Base-by-base conservation (phyloP, 2,329 filamentous ascomycete genomes). In the Pestalotiopsis sp. region DNA sequence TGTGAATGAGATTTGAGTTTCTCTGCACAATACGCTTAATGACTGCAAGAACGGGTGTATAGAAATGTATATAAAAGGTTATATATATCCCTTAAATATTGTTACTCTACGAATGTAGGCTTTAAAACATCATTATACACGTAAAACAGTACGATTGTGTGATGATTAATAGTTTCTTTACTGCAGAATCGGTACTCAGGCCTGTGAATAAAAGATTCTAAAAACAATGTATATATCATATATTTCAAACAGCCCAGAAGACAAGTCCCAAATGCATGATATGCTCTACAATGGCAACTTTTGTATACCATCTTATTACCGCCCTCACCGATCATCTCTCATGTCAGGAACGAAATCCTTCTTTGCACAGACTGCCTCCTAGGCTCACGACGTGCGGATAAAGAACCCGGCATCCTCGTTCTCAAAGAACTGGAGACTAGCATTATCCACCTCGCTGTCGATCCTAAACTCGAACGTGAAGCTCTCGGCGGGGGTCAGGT, bases 351-450 rank as follows among this genome's bases (percentile, higher is more conserved):
- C 6, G 17, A 45, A 2, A 52, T 20, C 4, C n/a, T 31, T 7
- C 27, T 7, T 31, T 52, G n/a, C 45, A 9, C 20, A 6, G 5
- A 52, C 13, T 4, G 9, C 17, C 20, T 12, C 9, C 20, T 57
- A 66, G 31, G 63, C n/a, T 36, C n/a, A 31, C 11, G 27, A 45
- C 14, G 63, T 66, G 23, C 63, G 23, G 2, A 66, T 5, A 31
- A 66, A 66, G 63, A 66, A 66, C 14, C 63, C 62, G 7, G 62
- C 38, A 4, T 52, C 20, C 14, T 25, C 63, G 3, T 56, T 57
- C 41, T 66, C 45, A 49, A 57, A 66, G 63, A 66, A 66, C 45
- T 66, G 63, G 9, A 66, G 5, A 27, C 63, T 66, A 11, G 45
- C 45, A 39, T 56, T 66, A 5, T 56, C 63, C 5, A 25, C 31